These are phyloP conservation scores for Albatrellus ellisii DNA, from an alignment of 768 basidiomycete species.

Conservation along the genomic window DNA sequence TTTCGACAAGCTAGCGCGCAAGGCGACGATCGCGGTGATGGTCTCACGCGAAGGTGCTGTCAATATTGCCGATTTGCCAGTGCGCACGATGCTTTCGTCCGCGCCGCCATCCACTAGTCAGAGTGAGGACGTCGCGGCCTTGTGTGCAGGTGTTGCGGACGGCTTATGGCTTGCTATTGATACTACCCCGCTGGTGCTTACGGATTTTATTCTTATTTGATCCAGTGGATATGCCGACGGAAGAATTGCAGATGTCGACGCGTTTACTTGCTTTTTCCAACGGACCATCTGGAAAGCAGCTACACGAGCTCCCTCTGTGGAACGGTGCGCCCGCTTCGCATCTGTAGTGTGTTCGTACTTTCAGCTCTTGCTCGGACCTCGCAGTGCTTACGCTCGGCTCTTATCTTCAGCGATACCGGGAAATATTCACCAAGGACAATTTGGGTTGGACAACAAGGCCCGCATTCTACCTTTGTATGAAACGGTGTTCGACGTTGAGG, in stretches of 20 bases:
- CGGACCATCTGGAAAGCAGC: slow-evolving; percentile 56
- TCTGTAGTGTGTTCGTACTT: slow-evolving; percentile 45
- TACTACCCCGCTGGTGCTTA: slow-evolving; percentile 47
- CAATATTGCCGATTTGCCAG: slow-evolving; percentile 82
- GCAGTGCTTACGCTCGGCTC: slow-evolving; percentile 2
- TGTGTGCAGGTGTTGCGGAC: slow-evolving; percentile 17
- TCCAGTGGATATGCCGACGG: not conserved
- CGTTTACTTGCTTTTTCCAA: slow-evolving; percentile 87
- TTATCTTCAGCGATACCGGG: slow-evolving; percentile 57
- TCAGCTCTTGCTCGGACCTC: too few relatives aligned
- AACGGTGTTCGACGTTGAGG: slow-evolving; percentile 82
- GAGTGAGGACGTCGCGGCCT: slow-evolving; percentile 12
- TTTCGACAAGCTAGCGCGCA: slow-evolving; percentile 90
- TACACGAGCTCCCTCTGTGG: slow-evolving; percentile 73
- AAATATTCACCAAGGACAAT: slow-evolving; percentile 70
- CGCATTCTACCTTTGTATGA: slow-evolving; percentile 84
- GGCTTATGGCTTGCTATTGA: slow-evolving; percentile 72
- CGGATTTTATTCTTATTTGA: slow-evolving; percentile 1
- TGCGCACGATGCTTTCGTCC: slow-evolving; percentile 28
- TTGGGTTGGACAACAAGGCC: slow-evolving; percentile 79
- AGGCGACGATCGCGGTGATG: slow-evolving; percentile 71
- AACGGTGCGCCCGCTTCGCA: slow-evolving; percentile 67
- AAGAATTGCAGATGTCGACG: slow-evolving; percentile 47
- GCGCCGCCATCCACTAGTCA: slow-evolving; percentile 21
- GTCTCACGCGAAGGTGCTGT: slow-evolving; percentile 66